Evolutionary conservation across 225 moss, liverwort and hornwort genomes (phyloP).

Genomic region (Anthoceros angustus): DNA sequence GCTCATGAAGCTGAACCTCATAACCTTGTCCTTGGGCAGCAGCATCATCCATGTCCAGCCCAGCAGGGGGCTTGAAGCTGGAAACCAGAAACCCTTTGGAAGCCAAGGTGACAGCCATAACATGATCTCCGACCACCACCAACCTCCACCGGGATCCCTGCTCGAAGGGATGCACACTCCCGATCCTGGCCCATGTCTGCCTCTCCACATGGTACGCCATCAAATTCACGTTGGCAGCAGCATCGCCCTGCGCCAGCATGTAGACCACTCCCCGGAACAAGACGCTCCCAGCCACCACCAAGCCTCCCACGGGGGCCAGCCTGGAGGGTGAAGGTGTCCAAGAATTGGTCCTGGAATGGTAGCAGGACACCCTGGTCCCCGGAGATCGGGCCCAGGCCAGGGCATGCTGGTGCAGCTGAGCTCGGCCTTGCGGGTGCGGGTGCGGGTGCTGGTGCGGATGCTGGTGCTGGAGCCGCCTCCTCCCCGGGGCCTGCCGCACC

Average conservation of each 20-base stretch:
- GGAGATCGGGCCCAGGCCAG: neutral
- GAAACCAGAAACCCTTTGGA: neutral
- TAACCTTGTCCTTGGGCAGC: neutral
- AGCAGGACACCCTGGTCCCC: neutral
- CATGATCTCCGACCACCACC: neutral
- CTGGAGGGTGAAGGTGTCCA: neutral
- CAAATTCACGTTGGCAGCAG: neutral
- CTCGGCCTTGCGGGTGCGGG: no score
- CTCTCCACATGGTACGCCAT: neutral
- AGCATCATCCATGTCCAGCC: neutral
- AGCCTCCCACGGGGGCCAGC: neutral
- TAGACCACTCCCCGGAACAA: neutral
- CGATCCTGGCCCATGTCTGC: neutral
- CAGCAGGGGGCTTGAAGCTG: neutral
- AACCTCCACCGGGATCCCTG: neutral
- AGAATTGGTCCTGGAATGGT: neutral
- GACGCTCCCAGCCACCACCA: neutral
- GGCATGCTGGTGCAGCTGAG: neutral
- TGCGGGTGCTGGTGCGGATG: no score
- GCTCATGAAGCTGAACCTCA: neutral
- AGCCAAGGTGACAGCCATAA: neutral
- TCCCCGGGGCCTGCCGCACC: no score
- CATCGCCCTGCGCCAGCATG: neutral
- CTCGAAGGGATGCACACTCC: neutral
- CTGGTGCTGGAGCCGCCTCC: neutral